Evolutionary conservation across 169 alveolate genomes (phyloP).

Genomic region (Cryptosporidium canis): DNA sequence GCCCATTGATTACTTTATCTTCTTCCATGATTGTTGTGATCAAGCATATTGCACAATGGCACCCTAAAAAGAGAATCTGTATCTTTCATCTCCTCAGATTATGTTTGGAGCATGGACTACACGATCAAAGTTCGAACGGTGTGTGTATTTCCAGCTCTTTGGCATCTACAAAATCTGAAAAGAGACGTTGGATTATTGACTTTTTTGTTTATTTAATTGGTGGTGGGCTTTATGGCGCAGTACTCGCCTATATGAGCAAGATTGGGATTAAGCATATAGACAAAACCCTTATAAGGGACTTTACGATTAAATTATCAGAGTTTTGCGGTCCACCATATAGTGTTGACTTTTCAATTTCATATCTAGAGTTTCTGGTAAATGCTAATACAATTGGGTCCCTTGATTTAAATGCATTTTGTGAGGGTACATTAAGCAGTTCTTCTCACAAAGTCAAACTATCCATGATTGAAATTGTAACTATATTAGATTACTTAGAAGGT

Average conservation of each 20-base stretch:
- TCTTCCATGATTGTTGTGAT: constrained; percentile 23
- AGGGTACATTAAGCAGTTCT: constrained; percentile 7
- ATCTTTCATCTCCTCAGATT: constrained; percentile 51
- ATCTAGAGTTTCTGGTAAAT: constrained; percentile 17
- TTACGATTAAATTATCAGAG: constrained; percentile 74
- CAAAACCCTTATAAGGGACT: constrained; percentile 76
- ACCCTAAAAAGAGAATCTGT: constrained; percentile 58
- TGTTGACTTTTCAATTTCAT: constrained; percentile 72
- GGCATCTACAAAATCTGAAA: constrained; percentile 55
- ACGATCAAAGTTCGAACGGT: neutral
- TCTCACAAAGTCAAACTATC: constrained; percentile 29
- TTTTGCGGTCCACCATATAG: constrained; percentile 80
- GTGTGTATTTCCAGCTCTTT: neutral
- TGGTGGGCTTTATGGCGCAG: constrained; percentile 57
- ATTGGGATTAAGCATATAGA: constrained; percentile 70
- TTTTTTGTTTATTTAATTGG: constrained; percentile 67
- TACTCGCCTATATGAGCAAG: constrained; percentile 61
- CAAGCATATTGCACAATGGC: constrained; percentile 65
- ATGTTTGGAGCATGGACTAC: constrained; percentile 46
- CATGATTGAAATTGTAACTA: constrained; percentile 35
- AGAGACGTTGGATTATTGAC: constrained; percentile 64
- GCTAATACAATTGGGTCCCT: constrained; percentile 48
- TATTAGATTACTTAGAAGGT: constrained; percentile 48
- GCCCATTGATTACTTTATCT: constrained; percentile 32
- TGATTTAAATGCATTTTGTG: constrained; percentile 43